Percentiles rank a stretch among this genome's conserved stretches.
These are phyloP conservation scores for Odonthalia washingtoniensis DNA, from an alignment of 31 red algal species.

Conservation along the genomic window DNA sequence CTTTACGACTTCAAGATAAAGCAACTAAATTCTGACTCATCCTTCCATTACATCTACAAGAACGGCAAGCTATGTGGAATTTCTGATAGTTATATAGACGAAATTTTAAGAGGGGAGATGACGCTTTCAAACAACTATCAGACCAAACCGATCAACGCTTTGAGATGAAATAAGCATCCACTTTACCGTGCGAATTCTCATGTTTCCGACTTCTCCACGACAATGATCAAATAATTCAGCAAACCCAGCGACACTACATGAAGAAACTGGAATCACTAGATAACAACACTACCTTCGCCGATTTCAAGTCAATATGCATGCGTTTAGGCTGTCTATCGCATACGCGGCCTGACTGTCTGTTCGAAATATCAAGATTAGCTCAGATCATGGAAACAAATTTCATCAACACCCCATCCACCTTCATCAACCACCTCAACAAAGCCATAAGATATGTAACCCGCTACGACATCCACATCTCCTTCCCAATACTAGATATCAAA, in stretches of 20 bases:
- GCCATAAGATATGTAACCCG: not conserved
- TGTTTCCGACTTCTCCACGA: conserved; percentile 1
- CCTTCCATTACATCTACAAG: not conserved
- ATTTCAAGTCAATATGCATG: conserved; percentile 46
- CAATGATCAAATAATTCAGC: not conserved
- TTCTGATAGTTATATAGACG: conserved; percentile 38
- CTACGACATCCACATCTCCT: conserved; percentile 1
- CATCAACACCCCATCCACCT: not conserved
- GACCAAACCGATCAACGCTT: not conserved
- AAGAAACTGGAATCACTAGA: conserved; percentile 36
- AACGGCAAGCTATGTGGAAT: conserved; percentile 26
- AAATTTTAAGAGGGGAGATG: conserved; percentile 7
- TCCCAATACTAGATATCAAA: conserved; percentile 3
- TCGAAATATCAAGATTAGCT: conserved; percentile 43
- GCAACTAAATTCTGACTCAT: too few species aligned
- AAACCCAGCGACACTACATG: too few species aligned
- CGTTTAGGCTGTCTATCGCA: conserved; percentile 38
- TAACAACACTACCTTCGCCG: not conserved
- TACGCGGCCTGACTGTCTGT: conserved; percentile 25
- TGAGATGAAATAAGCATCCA: conserved; percentile 21
- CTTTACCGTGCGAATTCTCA: conserved; percentile 10
- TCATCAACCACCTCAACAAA: too few species aligned
- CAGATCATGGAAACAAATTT: conserved; percentile 16
- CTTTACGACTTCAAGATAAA: too few species aligned
- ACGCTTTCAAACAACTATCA: not conserved